phyloP scores from a whole-genome alignment of 1,139 yeast species.

The Yamadazyma buinensis region DNA sequence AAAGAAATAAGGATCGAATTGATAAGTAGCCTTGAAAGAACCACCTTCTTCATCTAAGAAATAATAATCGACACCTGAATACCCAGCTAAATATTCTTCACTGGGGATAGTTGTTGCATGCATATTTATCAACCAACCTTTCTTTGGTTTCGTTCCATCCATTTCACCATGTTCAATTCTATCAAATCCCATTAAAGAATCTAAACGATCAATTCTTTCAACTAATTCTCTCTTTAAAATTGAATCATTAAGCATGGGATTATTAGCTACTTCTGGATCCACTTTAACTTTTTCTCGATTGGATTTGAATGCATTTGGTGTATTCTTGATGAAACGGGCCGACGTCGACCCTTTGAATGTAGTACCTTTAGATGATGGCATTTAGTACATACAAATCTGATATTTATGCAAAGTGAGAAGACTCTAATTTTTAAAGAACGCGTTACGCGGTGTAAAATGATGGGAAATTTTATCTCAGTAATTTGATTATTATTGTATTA shows the following conservation, averaged over 20 bases:
- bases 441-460: too few species aligned
- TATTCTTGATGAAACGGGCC: conserved; percentile 54
- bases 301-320: conserved; percentile 8
- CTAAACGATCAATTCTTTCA: conserved; percentile 59
- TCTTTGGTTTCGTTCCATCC: conserved; percentile 49
- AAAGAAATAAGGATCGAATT: conserved; percentile 84
- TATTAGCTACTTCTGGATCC: conserved; percentile 26
- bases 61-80: conserved; percentile 90
- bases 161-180: conserved; percentile 62
- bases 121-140: conserved; percentile 92
- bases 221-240: conserved; percentile 40
- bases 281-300: conserved; percentile 14
- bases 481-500: background rate
- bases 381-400: background rate
- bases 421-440: background rate
- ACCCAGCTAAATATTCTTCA: conserved; percentile 55
- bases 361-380: conserved; percentile 10
- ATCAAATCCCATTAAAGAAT: conserved; percentile 80
- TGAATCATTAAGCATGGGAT: conserved; percentile 42
- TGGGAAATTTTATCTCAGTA: too few species aligned
- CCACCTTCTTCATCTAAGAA: conserved; percentile 98
- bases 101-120: conserved; percentile 64
- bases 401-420: background rate
- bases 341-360: conserved; percentile 48
- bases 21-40: conserved; percentile 79